Base-by-base conservation (phyloP, 306 rosid species). In the Medicago lupulina region DNA sequence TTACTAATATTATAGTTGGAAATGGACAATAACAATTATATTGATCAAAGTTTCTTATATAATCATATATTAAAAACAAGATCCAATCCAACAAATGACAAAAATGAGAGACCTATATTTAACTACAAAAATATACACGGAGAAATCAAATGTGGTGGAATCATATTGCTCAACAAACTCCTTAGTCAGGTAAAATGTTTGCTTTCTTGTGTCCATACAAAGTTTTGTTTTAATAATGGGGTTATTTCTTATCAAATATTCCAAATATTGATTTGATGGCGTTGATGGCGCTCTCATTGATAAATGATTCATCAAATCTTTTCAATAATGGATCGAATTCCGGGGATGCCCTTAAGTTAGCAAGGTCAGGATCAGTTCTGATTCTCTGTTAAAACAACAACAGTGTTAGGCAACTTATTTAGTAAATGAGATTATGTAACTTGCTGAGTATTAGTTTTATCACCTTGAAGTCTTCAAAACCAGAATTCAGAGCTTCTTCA, bases 401-500 rank as follows among this genome's bases (percentile, higher is more conserved):
- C 21, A 78, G 64, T 67, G 80, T 83, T 67, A 74, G 67, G 66
- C 47, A 36, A 61, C 55, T 73, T 66, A 41, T 57, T 64, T 70
- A 36, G 41, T 44, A 50, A n/a, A 73, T 47, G 25, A 19, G 53
- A 47, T 25, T 41, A 12, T 51, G 34, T 62, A 43, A 18, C 57
- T 28, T 74, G 17, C 9, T 6, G 55, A 7, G 59, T 7, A 46
- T 40, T 67, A 21, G 55, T 57, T 47, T 7, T n/a, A 78, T 80
- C 79, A 95, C 99, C 99, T 92, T 92, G 50, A 89, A 95, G 87
- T 95, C 99, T 85, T 95, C 99, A 74, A 87, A 95, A 79, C 97
- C 99, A 70, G 89, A 72, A 58, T 81, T 69, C 84, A 95, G 40
- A 68, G 99, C 97, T 70, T 95, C 97, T 86, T 92, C 92, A 2